These are phyloP conservation scores for Lentinula raphanica DNA, from an alignment of 768 basidiomycete species.

Conservation along the genomic window DNA sequence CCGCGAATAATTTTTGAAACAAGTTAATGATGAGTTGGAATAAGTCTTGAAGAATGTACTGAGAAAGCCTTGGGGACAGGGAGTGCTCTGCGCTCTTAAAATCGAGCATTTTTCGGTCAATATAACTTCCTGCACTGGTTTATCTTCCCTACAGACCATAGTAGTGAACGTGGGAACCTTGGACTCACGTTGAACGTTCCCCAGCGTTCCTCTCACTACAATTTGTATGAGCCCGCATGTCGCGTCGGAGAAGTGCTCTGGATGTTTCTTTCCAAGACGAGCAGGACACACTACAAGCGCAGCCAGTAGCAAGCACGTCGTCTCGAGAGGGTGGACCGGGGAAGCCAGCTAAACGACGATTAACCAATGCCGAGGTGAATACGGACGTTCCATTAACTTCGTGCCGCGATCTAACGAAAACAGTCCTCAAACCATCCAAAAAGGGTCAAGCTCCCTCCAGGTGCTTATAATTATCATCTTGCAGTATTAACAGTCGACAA, in stretches of 20 bases:
- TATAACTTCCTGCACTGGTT: too few relatives aligned
- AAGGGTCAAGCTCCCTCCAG: not conserved
- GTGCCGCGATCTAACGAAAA: not conserved
- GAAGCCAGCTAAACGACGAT: not conserved
- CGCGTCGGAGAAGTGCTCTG: slow-evolving; percentile 42
- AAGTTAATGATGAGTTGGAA: too few relatives aligned
- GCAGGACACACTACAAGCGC: slow-evolving; percentile 20
- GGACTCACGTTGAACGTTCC: too few relatives aligned
- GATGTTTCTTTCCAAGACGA: slow-evolving; percentile 46
- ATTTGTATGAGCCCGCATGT: slow-evolving; percentile 19
- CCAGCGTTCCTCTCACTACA: not conserved
- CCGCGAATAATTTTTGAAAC: too few relatives aligned
- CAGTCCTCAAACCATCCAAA: not conserved
- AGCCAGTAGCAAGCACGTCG: not conserved
- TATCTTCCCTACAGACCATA: too few relatives aligned
- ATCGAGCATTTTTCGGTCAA: too few relatives aligned
- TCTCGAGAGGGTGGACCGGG: not conserved
- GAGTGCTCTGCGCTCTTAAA: too few relatives aligned
- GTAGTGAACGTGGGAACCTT: too few relatives aligned
- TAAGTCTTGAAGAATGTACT: too few relatives aligned
- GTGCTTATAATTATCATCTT: not conserved
- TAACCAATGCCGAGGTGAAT: not conserved
- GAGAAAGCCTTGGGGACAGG: too few relatives aligned
- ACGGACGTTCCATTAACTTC: not conserved
- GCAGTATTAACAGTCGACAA: not conserved